Conservation (phyloP, 306 rosid genomes). For the Quillaja saponaria region DNA sequence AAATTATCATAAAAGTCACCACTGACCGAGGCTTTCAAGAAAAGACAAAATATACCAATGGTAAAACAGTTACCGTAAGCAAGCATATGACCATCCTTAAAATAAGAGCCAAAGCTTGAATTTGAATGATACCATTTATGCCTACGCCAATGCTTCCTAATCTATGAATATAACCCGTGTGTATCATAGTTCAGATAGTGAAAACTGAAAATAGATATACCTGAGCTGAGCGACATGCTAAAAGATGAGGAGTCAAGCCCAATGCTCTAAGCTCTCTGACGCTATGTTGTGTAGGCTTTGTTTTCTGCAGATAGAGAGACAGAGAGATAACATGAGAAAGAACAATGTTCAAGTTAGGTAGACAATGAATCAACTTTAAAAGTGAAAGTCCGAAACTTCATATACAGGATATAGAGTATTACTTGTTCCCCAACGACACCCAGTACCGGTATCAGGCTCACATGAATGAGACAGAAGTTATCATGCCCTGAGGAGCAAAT, state of each 20-base stretch:
- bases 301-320: constrained; percentile 62
- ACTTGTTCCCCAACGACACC: constrained; percentile 99
- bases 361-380: constrained; percentile 2
- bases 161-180: no score
- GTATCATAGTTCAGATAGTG: neutral
- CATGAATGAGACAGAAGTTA: constrained; percentile 96
- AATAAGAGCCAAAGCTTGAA: constrained; percentile 1
- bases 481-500: constrained; percentile 66
- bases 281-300: constrained; percentile 96
- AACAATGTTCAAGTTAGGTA: neutral
- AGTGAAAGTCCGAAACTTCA: constrained; percentile 27
- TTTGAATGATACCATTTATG: constrained; percentile 6
- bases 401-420: constrained; percentile 38
- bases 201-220: constrained; percentile 41
- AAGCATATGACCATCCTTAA: constrained; percentile 9
- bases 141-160: neutral
- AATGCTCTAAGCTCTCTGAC: constrained; percentile 93
- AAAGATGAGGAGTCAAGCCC: constrained; percentile 93
- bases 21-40: neutral
- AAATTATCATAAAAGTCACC: neutral
- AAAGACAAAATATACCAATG: constrained; percentile 2
- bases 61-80: constrained; percentile 2
- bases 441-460: constrained; percentile 93
- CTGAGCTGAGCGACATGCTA: constrained; percentile 97
- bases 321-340: constrained; percentile 29